Conservation (phyloP, 805 yeast genomes). For the Hanseniaspora meyeri region DNA sequence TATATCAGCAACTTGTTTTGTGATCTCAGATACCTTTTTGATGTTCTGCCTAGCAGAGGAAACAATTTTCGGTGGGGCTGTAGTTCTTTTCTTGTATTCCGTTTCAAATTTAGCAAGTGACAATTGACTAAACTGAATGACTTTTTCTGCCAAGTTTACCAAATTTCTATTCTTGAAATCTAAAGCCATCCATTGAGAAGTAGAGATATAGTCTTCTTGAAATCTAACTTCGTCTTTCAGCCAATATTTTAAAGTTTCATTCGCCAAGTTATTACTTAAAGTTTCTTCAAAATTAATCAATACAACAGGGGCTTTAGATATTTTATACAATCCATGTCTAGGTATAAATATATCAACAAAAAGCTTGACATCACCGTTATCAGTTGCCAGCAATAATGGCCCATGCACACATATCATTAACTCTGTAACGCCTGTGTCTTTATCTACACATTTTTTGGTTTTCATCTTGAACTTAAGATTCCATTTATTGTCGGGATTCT, state of each 20-base stretch:
- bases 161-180: neutral
- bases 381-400: neutral
- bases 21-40: neutral
- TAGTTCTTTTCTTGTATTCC: neutral
- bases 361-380: slow-evolving; percentile 23
- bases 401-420: slow-evolving; percentile 59
- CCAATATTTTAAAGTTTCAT: slow-evolving; percentile 48
- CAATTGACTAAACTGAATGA: neutral
- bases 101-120: neutral
- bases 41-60: neutral
- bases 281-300: slow-evolving; percentile 40
- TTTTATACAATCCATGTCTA: slow-evolving; percentile 43
- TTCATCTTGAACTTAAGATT: slow-evolving; percentile 49
- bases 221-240: slow-evolving; percentile 48
- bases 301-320: slow-evolving; percentile 46
- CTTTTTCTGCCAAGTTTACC: neutral
- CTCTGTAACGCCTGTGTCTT: slow-evolving; percentile 41
- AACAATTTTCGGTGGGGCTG: neutral
- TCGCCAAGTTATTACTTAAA: slow-evolving; percentile 15
- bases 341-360: slow-evolving; percentile 8
- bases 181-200: neutral
- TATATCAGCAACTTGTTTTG: neutral
- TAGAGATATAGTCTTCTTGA: neutral
- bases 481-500: slow-evolving; percentile 15
- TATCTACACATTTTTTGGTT: slow-evolving; percentile 50